A percentile compares a stretch with the other conserved stretches of the same genome.
phyloP scores from a whole-genome alignment of 2,329 filamentous ascomycete species.

The Penicillium janthinellum region DNA sequence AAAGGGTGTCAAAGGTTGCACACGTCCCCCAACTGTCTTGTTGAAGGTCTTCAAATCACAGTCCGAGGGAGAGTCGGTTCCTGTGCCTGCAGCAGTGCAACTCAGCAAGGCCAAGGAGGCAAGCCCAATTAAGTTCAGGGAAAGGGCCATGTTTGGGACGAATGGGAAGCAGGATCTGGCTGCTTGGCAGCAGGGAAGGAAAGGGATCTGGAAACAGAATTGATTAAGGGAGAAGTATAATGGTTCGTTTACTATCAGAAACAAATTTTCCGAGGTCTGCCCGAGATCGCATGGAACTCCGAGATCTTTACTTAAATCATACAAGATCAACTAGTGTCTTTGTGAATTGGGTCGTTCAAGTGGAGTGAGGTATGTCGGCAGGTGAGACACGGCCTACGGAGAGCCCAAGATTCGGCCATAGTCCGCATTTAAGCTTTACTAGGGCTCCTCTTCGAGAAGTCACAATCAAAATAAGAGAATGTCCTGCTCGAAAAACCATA shows the following conservation, averaged over 20 bases:
- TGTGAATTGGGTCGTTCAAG: too few relatives aligned
- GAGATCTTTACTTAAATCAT: too few relatives aligned
- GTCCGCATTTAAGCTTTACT: too few relatives aligned
- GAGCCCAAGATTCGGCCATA: too few relatives aligned
- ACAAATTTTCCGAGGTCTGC: too few relatives aligned
- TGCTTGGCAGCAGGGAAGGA: neutral
- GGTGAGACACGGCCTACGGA: too few relatives aligned
- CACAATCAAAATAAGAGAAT: too few relatives aligned
- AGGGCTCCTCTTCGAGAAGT: too few relatives aligned
- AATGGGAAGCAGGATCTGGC: neutral
- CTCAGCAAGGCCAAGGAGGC: neutral
- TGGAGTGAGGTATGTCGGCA: too few relatives aligned
- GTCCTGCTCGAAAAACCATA: neutral
- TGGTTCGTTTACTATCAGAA: neutral
- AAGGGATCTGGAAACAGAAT: neutral
- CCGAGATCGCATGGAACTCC: too few relatives aligned
- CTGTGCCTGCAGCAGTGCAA: neutral
- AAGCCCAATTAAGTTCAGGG: neutral
- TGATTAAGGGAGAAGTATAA: neutral
- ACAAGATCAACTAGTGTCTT: too few relatives aligned
- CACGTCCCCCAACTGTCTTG: neutral
- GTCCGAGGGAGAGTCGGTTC: neutral
- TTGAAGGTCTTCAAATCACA: neutral
- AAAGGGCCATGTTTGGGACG: neutral
- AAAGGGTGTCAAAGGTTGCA: neutral